Conservation (phyloP, 2,329 filamentous ascomycete genomes). For the Pestalotiopsis sp. region DNA sequence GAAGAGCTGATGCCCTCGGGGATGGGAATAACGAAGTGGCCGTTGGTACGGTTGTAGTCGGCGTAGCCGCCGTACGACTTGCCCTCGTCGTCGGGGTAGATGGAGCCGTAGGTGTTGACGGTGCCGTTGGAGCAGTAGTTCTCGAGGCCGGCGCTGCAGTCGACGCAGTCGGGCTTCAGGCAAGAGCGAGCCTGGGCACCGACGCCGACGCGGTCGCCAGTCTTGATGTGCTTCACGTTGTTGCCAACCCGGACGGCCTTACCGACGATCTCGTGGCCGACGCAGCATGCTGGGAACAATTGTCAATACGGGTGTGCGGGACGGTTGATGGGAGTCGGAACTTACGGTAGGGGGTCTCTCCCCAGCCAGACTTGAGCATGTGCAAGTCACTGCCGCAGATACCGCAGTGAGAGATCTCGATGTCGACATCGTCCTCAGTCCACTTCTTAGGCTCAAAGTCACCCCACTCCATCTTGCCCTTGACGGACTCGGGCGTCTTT, state of each 20-base stretch:
- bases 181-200: slow-evolving; percentile 50
- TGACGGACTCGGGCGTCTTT: slow-evolving; percentile 35
- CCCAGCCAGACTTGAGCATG: slow-evolving; percentile 14
- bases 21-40: slow-evolving; percentile 45
- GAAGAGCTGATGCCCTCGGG: slow-evolving; percentile 35
- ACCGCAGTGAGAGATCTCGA: slow-evolving; percentile 64
- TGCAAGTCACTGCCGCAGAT: slow-evolving; percentile 57
- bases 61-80: slow-evolving; percentile 56
- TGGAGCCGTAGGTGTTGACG: slow-evolving; percentile 45
- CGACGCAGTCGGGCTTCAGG: slow-evolving; percentile 27
- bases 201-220: slow-evolving; percentile 30
- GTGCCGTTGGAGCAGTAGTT: slow-evolving; percentile 23
- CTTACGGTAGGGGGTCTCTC: slow-evolving; percentile 16
- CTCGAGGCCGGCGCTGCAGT: slow-evolving; percentile 19
- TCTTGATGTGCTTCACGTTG: slow-evolving; percentile 35
- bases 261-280: slow-evolving; percentile 53
- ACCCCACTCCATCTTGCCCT: slow-evolving; percentile 54
- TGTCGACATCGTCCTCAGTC: slow-evolving; percentile 65
- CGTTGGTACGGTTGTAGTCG: slow-evolving; percentile 21
- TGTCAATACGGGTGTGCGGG: not conserved
- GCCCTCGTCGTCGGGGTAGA: slow-evolving; percentile 44
- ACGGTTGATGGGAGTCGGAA: not conserved
- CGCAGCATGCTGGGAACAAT: slow-evolving; percentile 19
- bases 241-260: slow-evolving; percentile 42
- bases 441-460: slow-evolving; percentile 62